These are phyloP conservation scores for Mycena galericulata DNA, from an alignment of 768 basidiomycete genomes.

Conservation along the genomic window DNA sequence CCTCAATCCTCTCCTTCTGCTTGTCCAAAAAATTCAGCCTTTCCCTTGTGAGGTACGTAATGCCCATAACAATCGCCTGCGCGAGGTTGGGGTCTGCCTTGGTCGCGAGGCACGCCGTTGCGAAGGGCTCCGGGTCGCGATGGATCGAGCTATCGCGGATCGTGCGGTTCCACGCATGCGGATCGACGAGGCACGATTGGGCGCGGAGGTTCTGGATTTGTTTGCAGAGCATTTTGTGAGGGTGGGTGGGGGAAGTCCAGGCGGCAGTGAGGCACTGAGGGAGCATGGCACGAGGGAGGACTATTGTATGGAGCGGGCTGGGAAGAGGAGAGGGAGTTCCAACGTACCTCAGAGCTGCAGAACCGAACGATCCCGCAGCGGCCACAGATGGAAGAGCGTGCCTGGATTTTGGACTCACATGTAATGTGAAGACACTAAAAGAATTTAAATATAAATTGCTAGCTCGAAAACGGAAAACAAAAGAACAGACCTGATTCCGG, in stretches of 20 bases:
- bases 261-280: neutral
- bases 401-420: neutral
- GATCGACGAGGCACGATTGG: neutral
- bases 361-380: neutral
- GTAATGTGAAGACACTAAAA: neutral
- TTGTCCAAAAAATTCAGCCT: neutral
- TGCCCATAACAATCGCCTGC: neutral
- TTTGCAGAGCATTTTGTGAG: conserved; percentile 1
- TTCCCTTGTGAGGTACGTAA: neutral
- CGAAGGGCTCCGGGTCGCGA: neutral
- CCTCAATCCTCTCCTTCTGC: neutral
- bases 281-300: too few species aligned
- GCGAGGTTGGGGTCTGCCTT: neutral
- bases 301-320: neutral
- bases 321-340: neutral
- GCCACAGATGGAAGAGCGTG: neutral
- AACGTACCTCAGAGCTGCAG: neutral
- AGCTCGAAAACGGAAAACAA: neutral
- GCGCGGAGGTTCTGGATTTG: neutral
- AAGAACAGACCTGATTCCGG: conserved; percentile 1
- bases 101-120: neutral
- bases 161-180: neutral
- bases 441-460: neutral
- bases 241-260: neutral
- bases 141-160: neutral